A percentile compares a stretch with the other conserved stretches of the same genome.
These are phyloP conservation scores for Podospora pseudoanserina DNA, from an alignment of 495 filamentous ascomycete species.

Conservation along the genomic window DNA sequence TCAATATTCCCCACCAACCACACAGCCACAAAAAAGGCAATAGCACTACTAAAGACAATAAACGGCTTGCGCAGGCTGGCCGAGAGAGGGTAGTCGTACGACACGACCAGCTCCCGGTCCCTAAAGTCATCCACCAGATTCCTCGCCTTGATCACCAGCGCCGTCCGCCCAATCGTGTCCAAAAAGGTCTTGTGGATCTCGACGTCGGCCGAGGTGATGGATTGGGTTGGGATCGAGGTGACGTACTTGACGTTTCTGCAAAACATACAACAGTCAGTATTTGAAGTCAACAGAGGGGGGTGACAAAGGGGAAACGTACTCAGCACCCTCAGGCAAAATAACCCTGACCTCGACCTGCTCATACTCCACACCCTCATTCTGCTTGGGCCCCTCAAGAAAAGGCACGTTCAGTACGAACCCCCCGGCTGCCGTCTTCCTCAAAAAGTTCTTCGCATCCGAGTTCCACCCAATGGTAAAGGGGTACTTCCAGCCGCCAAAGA, in stretches of 20 bases:
- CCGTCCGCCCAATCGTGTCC: slow-evolving; percentile 86
- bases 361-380: slow-evolving; percentile 78
- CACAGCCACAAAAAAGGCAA: slow-evolving; percentile 68
- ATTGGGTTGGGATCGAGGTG: slow-evolving; percentile 57
- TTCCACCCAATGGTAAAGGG: slow-evolving; percentile 95
- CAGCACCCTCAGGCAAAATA: slow-evolving; percentile 86
- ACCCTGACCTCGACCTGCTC: slow-evolving; percentile 75
- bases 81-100: slow-evolving; percentile 77
- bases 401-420: slow-evolving; percentile 87
- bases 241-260: slow-evolving; percentile 64
- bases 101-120: slow-evolving; percentile 74
- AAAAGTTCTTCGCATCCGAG: slow-evolving; percentile 69
- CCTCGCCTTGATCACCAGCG: slow-evolving; percentile 72
- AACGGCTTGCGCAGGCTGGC: slow-evolving; percentile 83
- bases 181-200: slow-evolving; percentile 70
- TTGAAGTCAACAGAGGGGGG: background rate
- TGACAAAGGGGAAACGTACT: slow-evolving; percentile 52
- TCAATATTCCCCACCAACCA: slow-evolving; percentile 79
- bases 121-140: slow-evolving; percentile 87
- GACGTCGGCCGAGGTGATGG: slow-evolving; percentile 54
- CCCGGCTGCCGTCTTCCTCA: slow-evolving; percentile 61
- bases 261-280: slow-evolving; percentile 3
- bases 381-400: slow-evolving; percentile 90
- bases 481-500: slow-evolving; percentile 98
- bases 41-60: slow-evolving; percentile 69